These are phyloP conservation scores for Fraxinus excelsior DNA, from an alignment of 257 asterid species.

Conservation along the genomic window DNA sequence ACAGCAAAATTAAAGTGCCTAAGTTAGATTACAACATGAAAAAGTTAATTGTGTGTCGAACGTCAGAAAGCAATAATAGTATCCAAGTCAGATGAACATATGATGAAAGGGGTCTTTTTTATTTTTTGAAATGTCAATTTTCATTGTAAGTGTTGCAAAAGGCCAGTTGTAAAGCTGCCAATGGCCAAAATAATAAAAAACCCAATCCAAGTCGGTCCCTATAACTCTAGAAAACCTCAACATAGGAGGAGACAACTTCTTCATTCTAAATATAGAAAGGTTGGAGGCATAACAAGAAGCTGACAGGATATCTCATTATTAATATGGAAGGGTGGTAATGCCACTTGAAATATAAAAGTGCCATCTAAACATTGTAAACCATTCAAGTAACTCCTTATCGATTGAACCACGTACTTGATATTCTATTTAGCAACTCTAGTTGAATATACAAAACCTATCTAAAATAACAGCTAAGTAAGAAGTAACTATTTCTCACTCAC, in stretches of 20 bases:
- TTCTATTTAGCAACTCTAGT: neutral
- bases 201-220: neutral
- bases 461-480: neutral
- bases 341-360: neutral
- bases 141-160: neutral
- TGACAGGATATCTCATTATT: neutral
- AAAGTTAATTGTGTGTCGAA: no score
- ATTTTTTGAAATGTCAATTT: neutral
- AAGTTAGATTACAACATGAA: no score
- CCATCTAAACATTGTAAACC: neutral
- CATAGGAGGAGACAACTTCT: neutral
- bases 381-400: neutral
- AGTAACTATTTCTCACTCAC: conserved; percentile 42
- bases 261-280: neutral
- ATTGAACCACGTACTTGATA: neutral
- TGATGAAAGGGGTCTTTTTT: neutral
- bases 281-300: neutral
- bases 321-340: neutral
- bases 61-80: no score
- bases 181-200: neutral
- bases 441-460: neutral
- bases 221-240: neutral
- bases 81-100: neutral
- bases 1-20: conserved; percentile 10
- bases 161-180: neutral